These are phyloP conservation scores for Eutrema salsugineum DNA, from an alignment of 441 rosid genomes.

Conservation along the genomic window DNA sequence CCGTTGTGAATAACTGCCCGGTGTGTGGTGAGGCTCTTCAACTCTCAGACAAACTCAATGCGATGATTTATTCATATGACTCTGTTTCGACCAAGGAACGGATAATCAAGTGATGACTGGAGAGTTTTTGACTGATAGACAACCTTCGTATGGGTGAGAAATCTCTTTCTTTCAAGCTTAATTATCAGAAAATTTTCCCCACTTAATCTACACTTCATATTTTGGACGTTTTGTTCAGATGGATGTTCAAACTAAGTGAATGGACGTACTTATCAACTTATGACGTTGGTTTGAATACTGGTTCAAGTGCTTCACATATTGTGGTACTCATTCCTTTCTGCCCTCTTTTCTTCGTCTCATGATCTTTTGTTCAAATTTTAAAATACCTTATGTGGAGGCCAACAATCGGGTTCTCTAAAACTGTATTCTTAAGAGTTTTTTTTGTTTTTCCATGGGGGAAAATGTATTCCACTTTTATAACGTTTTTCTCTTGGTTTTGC, in stretches of 20 bases:
- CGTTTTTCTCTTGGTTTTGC: conserved; percentile 7
- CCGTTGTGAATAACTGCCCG: conserved; percentile 85
- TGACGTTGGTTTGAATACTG: conserved; percentile 80
- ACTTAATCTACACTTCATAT: neutral
- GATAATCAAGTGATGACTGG: conserved; percentile 94
- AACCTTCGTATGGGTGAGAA: conserved; percentile 86
- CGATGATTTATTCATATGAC: conserved; percentile 87
- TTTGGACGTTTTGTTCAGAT: conserved; percentile 47
- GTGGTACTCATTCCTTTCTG: conserved; percentile 52
- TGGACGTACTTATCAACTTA: conserved; percentile 89
- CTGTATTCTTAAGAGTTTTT: too few species aligned
- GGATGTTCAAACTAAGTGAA: conserved; percentile 95
- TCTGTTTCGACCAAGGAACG: conserved; percentile 94
- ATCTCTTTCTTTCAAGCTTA: neutral
- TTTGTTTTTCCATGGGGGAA: too few species aligned
- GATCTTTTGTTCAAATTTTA: too few species aligned
- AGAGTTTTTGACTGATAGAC: conserved; percentile 92
- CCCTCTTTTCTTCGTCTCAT: too few species aligned
- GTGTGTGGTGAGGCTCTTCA: conserved; percentile 84
- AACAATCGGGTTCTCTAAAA: too few species aligned
- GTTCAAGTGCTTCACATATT: conserved; percentile 87
- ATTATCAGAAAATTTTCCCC: neutral
- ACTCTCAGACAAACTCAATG: conserved; percentile 65
- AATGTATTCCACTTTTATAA: neutral
- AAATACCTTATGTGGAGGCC: too few species aligned